A percentile compares a stretch with the other conserved stretches of the same genome.
These are phyloP conservation scores for Hypoxylon crocopeplum DNA, from an alignment of 495 filamentous ascomycete genomes.

Conservation along the genomic window DNA sequence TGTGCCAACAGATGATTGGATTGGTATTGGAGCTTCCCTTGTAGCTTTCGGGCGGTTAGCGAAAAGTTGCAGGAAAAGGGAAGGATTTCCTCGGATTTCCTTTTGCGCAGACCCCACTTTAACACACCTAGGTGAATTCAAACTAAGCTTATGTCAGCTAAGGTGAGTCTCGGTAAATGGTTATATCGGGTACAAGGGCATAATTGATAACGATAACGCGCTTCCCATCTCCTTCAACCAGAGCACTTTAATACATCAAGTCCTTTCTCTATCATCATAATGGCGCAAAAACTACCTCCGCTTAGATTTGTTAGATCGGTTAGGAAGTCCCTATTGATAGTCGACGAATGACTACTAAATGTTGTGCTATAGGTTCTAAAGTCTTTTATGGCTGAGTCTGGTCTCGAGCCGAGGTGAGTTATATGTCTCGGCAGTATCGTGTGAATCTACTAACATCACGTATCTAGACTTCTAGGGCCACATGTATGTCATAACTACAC, in stretches of 20 bases:
- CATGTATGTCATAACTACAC: slow-evolving; percentile 42
- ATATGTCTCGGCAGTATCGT: not conserved
- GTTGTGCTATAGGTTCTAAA: slow-evolving; percentile 68
- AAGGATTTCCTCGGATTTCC: too few species aligned
- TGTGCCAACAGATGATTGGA: not conserved
- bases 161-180: slow-evolving; percentile 1
- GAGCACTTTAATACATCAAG: not conserved
- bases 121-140: not conserved
- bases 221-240: slow-evolving; percentile 1
- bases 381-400: slow-evolving; percentile 83
- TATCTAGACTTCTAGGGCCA: slow-evolving; percentile 48
- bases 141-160: too few species aligned
- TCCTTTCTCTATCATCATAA: slow-evolving; percentile 9
- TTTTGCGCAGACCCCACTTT: slow-evolving; percentile 18
- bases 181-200: too few species aligned
- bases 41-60: too few species aligned
- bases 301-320: slow-evolving; percentile 51
- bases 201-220: too few species aligned
- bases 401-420: slow-evolving; percentile 83
- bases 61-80: not conserved
- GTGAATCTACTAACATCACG: slow-evolving; percentile 2
- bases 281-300: slow-evolving; percentile 44
- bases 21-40: not conserved
- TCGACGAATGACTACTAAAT: not conserved
- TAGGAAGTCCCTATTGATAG: slow-evolving; percentile 8